Evolutionary conservation across 148 eudicot genomes (phyloP).

Genomic region (Rhododendron ferrugineum): DNA sequence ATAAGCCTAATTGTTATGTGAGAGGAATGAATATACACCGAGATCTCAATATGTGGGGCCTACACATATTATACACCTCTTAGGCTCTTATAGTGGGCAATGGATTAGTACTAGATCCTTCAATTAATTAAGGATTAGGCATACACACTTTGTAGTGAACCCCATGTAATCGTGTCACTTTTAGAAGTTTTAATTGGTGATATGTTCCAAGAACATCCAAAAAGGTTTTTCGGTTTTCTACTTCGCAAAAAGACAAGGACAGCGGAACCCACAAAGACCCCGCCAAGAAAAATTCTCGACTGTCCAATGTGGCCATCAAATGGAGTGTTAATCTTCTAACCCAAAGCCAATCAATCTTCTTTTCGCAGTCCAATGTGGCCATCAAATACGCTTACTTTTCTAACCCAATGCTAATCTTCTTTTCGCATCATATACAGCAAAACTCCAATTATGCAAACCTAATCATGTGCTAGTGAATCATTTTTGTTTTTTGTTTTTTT

Average conservation of each 20-base stretch:
- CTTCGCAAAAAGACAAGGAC: background rate
- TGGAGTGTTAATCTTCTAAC: too few species aligned
- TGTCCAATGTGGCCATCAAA: constrained; percentile 2
- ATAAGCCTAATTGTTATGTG: too few species aligned
- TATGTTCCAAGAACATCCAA: background rate
- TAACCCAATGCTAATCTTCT: background rate
- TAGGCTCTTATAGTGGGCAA: too few species aligned
- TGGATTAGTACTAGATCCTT: too few species aligned
- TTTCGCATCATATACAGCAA: background rate
- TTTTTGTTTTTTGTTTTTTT: too few species aligned
- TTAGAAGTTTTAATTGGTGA: background rate
- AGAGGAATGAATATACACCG: too few species aligned
- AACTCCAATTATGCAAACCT: background rate
- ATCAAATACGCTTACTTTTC: background rate
- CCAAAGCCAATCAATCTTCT: background rate
- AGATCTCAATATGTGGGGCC: too few species aligned
- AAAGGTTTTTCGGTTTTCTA: background rate
- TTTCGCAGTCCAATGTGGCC: constrained; percentile 2
- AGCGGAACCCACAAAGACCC: constrained; percentile 6
- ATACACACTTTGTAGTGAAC: too few species aligned
- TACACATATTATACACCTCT: too few species aligned
- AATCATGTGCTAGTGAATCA: background rate
- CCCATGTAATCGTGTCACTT: too few species aligned
- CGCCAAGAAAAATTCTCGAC: constrained; percentile 7
- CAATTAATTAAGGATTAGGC: too few species aligned